Evolutionary conservation across 805 yeast species (phyloP).

Genomic region (Ogataea haglerorum): DNA sequence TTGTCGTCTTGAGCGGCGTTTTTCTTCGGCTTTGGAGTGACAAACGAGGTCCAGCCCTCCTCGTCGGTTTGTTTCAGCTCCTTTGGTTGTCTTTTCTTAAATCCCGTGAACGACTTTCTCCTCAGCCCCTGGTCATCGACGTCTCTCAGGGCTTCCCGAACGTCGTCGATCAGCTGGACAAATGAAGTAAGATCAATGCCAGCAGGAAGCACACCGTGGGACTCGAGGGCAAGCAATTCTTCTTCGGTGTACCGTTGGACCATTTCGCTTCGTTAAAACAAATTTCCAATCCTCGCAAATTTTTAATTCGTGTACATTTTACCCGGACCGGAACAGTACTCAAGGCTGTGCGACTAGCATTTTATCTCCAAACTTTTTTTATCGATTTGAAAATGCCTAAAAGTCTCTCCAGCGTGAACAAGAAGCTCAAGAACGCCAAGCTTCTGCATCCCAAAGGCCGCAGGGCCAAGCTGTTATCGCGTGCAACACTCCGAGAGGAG

Average conservation of each 20-base stretch:
- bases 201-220: conserved; percentile 55
- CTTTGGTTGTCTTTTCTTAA: conserved; percentile 46
- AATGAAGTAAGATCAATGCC: conserved; percentile 64
- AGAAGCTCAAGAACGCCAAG: conserved; percentile 51
- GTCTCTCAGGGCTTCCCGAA: conserved; percentile 41
- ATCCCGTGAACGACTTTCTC: conserved; percentile 58
- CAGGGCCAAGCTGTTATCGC: conserved; percentile 74
- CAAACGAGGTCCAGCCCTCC: conserved; percentile 79
- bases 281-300: conserved; percentile 7
- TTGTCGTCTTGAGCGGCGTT: conserved; percentile 48
- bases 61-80: conserved; percentile 58
- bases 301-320: conserved; percentile 2
- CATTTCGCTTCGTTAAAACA: conserved; percentile 14
- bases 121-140: conserved; percentile 38
- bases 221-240: conserved; percentile 57
- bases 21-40: conserved; percentile 40
- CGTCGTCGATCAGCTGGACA: conserved; percentile 62
- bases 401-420: conserved; percentile 61
- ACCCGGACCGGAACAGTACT: conserved; percentile 1
- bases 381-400: conserved; percentile 49
- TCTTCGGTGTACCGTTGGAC: conserved; percentile 69
- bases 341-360: conserved; percentile 10
- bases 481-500: conserved; percentile 83
- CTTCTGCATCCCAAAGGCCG: conserved; percentile 84
- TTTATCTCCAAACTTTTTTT: conserved; percentile 1